phyloP scores from a whole-genome alignment of 1,284 basidiomycete species.

The Wolfiporia cocos region DNA sequence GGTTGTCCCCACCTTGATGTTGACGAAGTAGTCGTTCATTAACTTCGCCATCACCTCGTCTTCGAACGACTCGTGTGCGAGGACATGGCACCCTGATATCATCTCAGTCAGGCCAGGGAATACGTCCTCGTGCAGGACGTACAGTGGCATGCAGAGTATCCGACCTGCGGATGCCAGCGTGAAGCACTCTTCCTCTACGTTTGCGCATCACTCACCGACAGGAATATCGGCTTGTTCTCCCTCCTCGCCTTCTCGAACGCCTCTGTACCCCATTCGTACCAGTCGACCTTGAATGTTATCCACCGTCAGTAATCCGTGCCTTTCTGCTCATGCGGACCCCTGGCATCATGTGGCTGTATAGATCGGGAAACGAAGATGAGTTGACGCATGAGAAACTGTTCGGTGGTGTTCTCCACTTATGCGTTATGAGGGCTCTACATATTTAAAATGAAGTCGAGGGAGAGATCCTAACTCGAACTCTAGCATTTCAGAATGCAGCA shows the following conservation, averaged over 20 bases:
- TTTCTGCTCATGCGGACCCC: no score
- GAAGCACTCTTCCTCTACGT: neutral
- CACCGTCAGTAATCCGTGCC: no score
- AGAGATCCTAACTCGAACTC: no score
- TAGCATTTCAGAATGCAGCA: no score
- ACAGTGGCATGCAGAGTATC: slow-evolving; percentile 34
- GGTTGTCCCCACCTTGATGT: slow-evolving; percentile 29
- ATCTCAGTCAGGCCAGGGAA: neutral
- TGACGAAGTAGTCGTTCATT: slow-evolving; percentile 38
- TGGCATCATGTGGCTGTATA: no score
- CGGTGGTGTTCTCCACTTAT: no score
- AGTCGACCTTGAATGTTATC: slow-evolving; percentile 23
- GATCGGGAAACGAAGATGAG: no score
- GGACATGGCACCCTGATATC: slow-evolving; percentile 24
- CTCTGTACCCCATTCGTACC: slow-evolving; percentile 37
- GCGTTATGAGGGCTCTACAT: no score
- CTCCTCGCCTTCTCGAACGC: slow-evolving; percentile 32
- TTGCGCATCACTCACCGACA: slow-evolving; percentile 21
- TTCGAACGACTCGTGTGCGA: slow-evolving; percentile 36
- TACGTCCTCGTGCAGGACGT: no score
- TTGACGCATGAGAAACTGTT: no score
- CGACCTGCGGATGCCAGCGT: slow-evolving; percentile 21
- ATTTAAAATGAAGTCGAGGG: no score
- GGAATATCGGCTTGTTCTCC: slow-evolving; percentile 36
- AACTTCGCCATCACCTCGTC: slow-evolving; percentile 32